phyloP scores from a whole-genome alignment of 768 basidiomycete genomes.

The Boletus rubescentipes region DNA sequence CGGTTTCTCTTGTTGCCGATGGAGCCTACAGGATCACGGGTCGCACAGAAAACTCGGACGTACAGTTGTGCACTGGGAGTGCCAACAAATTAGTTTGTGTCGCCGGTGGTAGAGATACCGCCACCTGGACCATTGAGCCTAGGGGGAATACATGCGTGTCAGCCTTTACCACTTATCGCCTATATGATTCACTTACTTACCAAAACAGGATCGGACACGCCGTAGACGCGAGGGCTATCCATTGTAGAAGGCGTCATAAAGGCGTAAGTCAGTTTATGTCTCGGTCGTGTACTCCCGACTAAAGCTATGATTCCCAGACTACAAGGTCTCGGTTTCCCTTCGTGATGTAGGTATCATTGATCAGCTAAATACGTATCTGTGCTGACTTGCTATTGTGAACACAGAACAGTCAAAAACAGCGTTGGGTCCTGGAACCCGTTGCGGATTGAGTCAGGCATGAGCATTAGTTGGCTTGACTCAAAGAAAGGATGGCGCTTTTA shows the following conservation, averaged over 20 bases:
- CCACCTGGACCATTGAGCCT: background rate
- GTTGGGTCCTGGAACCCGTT: conserved; percentile 11
- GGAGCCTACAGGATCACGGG: background rate
- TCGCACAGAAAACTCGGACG: background rate
- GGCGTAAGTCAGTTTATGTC: background rate
- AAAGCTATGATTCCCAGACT: background rate
- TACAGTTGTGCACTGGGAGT: background rate
- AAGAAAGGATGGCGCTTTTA: too few species aligned
- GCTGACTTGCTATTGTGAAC: background rate
- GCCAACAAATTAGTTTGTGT: background rate
- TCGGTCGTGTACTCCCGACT: background rate
- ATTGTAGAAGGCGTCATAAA: background rate
- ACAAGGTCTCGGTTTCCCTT: background rate
- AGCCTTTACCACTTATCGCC: background rate
- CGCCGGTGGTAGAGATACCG: background rate
- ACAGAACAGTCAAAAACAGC: conserved; percentile 2
- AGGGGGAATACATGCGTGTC: background rate
- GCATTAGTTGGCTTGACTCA: too few species aligned
- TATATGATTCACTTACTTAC: background rate
- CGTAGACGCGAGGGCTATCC: background rate
- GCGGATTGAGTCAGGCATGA: background rate
- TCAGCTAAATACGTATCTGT: background rate
- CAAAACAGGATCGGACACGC: conserved; percentile 1
- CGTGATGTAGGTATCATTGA: background rate
- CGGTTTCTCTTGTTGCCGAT: background rate